Base-by-base conservation (phyloP, 1,284 basidiomycete genomes). In the Acaromyces ingoldii region DNA sequence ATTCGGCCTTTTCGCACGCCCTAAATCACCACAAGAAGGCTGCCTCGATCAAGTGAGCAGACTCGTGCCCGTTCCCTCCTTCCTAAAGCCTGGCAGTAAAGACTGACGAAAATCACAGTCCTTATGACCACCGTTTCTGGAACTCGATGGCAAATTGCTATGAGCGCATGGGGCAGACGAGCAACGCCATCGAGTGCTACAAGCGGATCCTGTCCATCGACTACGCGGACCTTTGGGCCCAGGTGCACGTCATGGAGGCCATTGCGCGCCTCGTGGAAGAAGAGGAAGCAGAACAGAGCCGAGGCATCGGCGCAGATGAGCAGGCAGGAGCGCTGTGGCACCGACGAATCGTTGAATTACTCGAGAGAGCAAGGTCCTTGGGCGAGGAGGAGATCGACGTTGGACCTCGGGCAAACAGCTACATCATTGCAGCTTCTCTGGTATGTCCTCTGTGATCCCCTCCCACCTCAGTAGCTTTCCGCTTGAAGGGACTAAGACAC, bases 91-190 rank as follows among this genome's bases (percentile, higher is more conserved):
- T 9, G 13, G 10, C n/a, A 7, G 5, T 28, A 36, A 2, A 15
- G 5, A 3, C 36, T 48, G 11, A 30, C 38, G 19, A 1, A 52
- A 33, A 26, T 37, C 15, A 11, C n/a, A 57, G 92, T 33, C 93
- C 95, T 11, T 97, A 96, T 74, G 95, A 98, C 75, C 87, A 91
- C 39, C 83, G 93, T 22, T 83, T 98, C 78, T 98, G 95, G 95
- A 86, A 89, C 66, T 91, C 91, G 5, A 84, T 96, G 64, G 93
- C 88, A 6, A 85, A 86, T 64, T 92, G 91, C 68, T 98, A 97
- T 76, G 89, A 93, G 75, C 87, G 90, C 67, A 83, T 96, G 62
- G 85, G 62, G 4, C 49, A 56, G 34, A 40, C 28, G 13, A 51
- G 61, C 11, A 60, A 74, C 22, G 70, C 72, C 9, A 58, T 74